Conservation (phyloP, 371 early-diverging fungal genomes). For the Batrachochytrium dendrobatidis region DNA sequence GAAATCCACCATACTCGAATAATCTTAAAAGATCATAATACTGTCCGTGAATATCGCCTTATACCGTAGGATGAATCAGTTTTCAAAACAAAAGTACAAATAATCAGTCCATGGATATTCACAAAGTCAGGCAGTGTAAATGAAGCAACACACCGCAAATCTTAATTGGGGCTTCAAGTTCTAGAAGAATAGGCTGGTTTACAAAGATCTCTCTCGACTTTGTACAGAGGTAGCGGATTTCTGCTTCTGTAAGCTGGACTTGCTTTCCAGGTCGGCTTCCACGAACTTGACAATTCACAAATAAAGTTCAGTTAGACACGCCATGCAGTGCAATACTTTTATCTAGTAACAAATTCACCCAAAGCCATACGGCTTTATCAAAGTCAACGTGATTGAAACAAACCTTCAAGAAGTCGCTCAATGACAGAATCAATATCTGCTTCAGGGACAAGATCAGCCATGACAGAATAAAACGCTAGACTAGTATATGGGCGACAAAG, state of each 20-base stretch:
- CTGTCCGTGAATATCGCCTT: conserved; percentile 77
- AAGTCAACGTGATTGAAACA: neutral
- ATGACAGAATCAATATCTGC: conserved; percentile 83
- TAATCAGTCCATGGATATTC: no score
- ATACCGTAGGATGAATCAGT: no score
- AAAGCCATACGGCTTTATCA: neutral
- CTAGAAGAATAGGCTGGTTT: conserved; percentile 84
- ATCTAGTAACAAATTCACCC: neutral
- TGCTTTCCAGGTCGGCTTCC: conserved; percentile 88
- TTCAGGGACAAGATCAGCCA: conserved; percentile 34
- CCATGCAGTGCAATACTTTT: conserved; percentile 17
- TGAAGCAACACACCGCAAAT: conserved; percentile 79
- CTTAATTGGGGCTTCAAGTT: conserved; percentile 91
- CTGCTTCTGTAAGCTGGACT: conserved; percentile 60
- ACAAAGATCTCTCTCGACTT: conserved; percentile 84
- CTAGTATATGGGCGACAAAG: no score
- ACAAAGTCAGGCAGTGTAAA: no score
- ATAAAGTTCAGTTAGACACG: conserved; percentile 23
- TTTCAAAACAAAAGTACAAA: no score
- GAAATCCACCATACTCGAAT: conserved; percentile 89
- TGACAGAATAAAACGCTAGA: conserved; percentile 6
- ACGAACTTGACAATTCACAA: conserved; percentile 56
- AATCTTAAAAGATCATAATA: conserved; percentile 90
- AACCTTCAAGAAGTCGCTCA: conserved; percentile 87
- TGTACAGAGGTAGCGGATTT: conserved; percentile 71